These are phyloP conservation scores for Fusarium coicis DNA, from an alignment of 2,329 filamentous ascomycete genomes.

Conservation along the genomic window DNA sequence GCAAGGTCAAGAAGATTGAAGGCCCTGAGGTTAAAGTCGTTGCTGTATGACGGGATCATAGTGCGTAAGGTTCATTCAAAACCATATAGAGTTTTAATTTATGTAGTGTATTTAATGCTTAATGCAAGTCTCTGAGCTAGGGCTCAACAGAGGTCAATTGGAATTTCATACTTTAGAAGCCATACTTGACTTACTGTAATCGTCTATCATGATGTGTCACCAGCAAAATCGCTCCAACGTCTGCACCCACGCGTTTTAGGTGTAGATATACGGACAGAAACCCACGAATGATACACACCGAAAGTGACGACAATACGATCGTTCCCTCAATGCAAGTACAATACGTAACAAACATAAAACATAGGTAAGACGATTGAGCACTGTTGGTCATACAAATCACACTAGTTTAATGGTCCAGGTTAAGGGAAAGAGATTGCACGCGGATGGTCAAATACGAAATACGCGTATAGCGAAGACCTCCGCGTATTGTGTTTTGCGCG, in stretches of 20 bases:
- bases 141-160: fast-evolving
- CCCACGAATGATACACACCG: too few species aligned
- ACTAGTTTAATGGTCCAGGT: too few species aligned
- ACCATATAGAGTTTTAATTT: not conserved
- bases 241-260: fast-evolving
- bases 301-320: too few species aligned
- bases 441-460: too few species aligned
- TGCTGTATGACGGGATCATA: not conserved
- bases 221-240: fast-evolving
- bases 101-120: not conserved
- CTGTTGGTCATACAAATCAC: too few species aligned
- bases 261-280: not conserved
- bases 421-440: too few species aligned
- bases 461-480: too few species aligned
- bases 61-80: not conserved
- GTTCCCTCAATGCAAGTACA: too few species aligned
- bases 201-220: fast-evolving
- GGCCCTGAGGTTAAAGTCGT: not conserved
- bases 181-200: not conserved
- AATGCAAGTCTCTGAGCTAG: not conserved
- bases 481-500: too few species aligned
- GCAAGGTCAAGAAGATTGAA: not conserved
- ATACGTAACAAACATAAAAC: too few species aligned
- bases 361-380: too few species aligned
- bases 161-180: fast-evolving